Base-by-base conservation (phyloP, 257 asterid genomes). In the Rauvolfia tetraphylla region DNA sequence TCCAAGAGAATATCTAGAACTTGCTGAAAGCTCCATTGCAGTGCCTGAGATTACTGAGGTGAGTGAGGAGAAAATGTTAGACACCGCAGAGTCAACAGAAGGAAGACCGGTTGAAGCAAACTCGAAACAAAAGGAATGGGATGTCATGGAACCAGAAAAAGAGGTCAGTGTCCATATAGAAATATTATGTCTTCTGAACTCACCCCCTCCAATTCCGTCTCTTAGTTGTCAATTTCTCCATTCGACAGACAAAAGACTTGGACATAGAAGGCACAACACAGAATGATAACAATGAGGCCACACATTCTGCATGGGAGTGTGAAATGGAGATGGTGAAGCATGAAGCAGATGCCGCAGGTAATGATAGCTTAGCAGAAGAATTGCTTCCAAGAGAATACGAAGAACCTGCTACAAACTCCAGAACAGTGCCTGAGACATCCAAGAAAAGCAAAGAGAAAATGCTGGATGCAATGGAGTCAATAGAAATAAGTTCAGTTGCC, bases 91-190 rank as follows among this genome's bases (percentile, higher is more conserved):
- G 17, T 38, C 33, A 7, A 67, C 7, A 38, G 72, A 38, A 39
- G 38, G 38, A 23, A 67, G 6, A 8, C 7, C 33, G 23, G 9
- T 67, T 38, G 72, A 67, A 39, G 51, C 20, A 67, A 22, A n/a
- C 48, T 33, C 34, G 70, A 65, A 65, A 65, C 27, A 34, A 7
- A 11, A 65, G 44, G 46, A 65, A 36, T 33, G 25, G 27, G 70
- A 65, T 2, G 70, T 65, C 3, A 34, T 33, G 8, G 70, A 38
- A 27, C 27, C 11, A 65, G 54, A 49, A 65, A 69, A 66, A 76
- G 66, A 63, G 73, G 73, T 76, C 41, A 75, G 71, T 67, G 15
- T 66, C 33, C 63, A 65, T 63, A 34, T 36, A 9, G 3, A 34
- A 63, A 63, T n/a, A 33, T 53, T 53, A 33, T 15, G 20, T 63